Base-by-base conservation (phyloP, 1,139 yeast genomes). In the Hyphopichia fennica region DNA sequence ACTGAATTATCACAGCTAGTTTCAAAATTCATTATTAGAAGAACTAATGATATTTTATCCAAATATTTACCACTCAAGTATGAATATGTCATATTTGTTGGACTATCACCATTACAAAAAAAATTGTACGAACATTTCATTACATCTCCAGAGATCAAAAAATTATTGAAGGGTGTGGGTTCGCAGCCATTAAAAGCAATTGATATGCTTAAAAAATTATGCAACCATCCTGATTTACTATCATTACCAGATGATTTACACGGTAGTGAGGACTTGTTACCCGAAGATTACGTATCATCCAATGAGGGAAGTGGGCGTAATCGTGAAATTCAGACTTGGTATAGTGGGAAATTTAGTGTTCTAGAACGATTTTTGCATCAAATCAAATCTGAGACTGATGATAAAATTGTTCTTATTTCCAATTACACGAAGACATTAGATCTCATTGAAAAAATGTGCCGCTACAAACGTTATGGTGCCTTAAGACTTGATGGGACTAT, bases 341-440 rank as follows among this genome's bases (percentile, higher is more conserved):
- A 60, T 43, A 75, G 81, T 57, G 82, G 83, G 2, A 88, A 65
- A 72, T 90, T 63, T 75, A 78, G 63, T 66, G 81, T 72, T 72
- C 83, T 58, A 75, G 82, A 79, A 51, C 66, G 98, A 49, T 93
- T 93, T 72, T 75, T 93, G 45, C 79, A 79, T 45, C 80, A 87
- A 47, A 88, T 93, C 35, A 75, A 82, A 43, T 68, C 72, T 2
- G 95, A 90, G 54, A 90, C 98, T 1, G 82, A 90, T 60, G 99
- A 93, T 62, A 93, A 93, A 62, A 91, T 93, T 55, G 99, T 93
- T 16, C 72, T 93, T 36, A 93, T 93, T 54, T 89, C 97, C 20
- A 93, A 93, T 59, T 93, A 90, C 60, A 93, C 99, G 0, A 96
- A 89, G 56, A 93, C 99, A 0, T 71, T 93, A 37, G 99, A 93